A percentile compares a stretch with the other conserved stretches of the same genome.
These are phyloP conservation scores for Xerocomus amazonicus DNA, from an alignment of 1,284 basidiomycete genomes.

Conservation along the genomic window DNA sequence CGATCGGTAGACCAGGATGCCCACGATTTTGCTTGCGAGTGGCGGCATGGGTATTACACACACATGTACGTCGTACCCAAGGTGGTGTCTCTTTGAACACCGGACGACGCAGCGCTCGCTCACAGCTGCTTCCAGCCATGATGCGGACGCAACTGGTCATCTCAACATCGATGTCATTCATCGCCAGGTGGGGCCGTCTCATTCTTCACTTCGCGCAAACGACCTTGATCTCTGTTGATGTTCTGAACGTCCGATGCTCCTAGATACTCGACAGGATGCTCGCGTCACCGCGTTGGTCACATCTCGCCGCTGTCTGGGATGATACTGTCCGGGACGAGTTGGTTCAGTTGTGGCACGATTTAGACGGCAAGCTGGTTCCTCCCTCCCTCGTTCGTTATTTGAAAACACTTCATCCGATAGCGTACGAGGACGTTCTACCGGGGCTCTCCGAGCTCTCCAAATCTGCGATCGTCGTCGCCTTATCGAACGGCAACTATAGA, in stretches of 20 bases:
- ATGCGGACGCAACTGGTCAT: conserved; percentile 41
- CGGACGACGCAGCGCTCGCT: neutral
- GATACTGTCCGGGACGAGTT: conserved; percentile 42
- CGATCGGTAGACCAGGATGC: conserved; percentile 38
- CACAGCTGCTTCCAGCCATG: conserved; percentile 2
- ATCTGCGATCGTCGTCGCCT: conserved; percentile 45
- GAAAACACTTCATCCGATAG: conserved; percentile 29
- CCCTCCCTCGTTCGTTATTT: neutral
- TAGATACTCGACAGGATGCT: conserved; percentile 59
- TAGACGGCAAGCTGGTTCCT: conserved; percentile 39
- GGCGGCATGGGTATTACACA: conserved; percentile 51
- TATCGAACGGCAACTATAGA: conserved; percentile 63
- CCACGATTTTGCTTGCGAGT: conserved; percentile 50
- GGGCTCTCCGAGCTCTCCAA: conserved; percentile 52
- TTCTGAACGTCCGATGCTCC: too few species aligned
- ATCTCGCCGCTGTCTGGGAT: conserved; percentile 42
- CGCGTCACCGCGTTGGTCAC: conserved; percentile 42
- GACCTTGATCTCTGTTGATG: too few species aligned
- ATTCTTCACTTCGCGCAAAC: neutral
- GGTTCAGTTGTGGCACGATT: conserved; percentile 52
- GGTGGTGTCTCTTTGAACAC: too few species aligned
- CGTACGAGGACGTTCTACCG: conserved; percentile 52
- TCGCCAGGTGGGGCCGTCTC: conserved; percentile 39
- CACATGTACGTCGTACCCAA: conserved; percentile 40
- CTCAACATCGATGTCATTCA: conserved; percentile 55